phyloP scores from a whole-genome alignment of 257 asterid genomes.

The Petunia axillaris region DNA sequence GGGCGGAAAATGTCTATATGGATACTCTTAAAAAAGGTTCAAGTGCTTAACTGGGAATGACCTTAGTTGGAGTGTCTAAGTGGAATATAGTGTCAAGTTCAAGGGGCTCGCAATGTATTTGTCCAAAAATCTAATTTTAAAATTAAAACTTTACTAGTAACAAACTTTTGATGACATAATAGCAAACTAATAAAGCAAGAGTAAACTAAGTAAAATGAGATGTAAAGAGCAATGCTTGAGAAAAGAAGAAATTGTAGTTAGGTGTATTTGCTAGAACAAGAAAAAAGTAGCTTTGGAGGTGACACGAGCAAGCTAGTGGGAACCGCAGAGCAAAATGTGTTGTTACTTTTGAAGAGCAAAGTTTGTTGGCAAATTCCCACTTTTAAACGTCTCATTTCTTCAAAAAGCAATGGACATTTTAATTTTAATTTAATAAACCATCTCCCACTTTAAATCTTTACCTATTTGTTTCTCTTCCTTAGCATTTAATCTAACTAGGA shows the following conservation, averaged over 20 bases:
- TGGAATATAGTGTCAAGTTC: no score
- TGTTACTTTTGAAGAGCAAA: background rate
- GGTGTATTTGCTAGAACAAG: constrained; percentile 5
- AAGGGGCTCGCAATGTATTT: no score
- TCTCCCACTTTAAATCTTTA: background rate
- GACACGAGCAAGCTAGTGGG: constrained; percentile 10
- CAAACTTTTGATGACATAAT: background rate
- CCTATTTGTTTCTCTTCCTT: background rate
- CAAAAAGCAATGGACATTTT: background rate
- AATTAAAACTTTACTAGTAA: no score
- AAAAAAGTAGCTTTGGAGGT: constrained; percentile 22
- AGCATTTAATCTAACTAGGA: background rate
- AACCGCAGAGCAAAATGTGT: constrained; percentile 27
- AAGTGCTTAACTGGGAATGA: no score
- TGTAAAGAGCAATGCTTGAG: background rate
- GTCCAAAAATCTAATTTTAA: no score
- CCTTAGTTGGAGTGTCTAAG: no score
- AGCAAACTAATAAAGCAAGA: background rate
- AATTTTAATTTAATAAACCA: background rate
- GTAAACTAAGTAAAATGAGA: constrained; percentile 1
- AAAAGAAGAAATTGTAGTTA: background rate
- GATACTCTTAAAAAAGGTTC: no score
- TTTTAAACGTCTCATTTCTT: background rate
- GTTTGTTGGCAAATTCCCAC: background rate
- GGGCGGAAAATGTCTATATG: no score